phyloP scores from a whole-genome alignment of 768 basidiomycete genomes.

The Nidula microcarpa region DNA sequence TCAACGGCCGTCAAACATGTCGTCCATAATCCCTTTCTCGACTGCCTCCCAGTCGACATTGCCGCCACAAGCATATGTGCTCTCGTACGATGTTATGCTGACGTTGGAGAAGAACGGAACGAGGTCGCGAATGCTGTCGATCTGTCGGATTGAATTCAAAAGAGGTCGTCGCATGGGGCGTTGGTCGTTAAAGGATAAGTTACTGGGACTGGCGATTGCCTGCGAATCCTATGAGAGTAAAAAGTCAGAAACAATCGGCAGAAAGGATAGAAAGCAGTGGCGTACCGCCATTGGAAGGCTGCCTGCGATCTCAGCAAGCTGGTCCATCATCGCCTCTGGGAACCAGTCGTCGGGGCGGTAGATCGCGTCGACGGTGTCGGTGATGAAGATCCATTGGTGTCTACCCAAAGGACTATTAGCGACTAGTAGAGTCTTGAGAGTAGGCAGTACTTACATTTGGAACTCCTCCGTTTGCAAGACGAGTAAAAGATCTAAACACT shows the following conservation, averaged over 20 bases:
- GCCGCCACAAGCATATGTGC: conserved; percentile 78
- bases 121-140: conserved; percentile 82
- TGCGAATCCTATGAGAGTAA: conserved; percentile 20
- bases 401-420: conserved; percentile 27
- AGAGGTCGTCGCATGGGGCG: conserved; percentile 70
- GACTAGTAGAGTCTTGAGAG: neutral
- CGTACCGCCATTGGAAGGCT: conserved; percentile 52
- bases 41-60: conserved; percentile 89
- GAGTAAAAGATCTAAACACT: conserved; percentile 90
- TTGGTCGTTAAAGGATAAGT: conserved; percentile 27
- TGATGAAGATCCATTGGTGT: conserved; percentile 98
- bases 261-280: neutral
- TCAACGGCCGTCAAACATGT: conserved; percentile 86
- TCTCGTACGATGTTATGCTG: conserved; percentile 87
- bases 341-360: conserved; percentile 82
- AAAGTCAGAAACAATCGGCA: neutral
- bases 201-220: conserved; percentile 18
- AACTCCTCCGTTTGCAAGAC: conserved; percentile 96
- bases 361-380: conserved; percentile 94
- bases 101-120: conserved; percentile 89
- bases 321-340: conserved; percentile 89
- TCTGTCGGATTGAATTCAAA: conserved; percentile 62
- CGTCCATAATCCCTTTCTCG: conserved; percentile 74
- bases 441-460: conserved; percentile 66
- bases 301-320: conserved; percentile 79